Evolutionary conservation across 139 green algal genomes (phyloP).

Genomic region (Helicosporidium sp.): DNA sequence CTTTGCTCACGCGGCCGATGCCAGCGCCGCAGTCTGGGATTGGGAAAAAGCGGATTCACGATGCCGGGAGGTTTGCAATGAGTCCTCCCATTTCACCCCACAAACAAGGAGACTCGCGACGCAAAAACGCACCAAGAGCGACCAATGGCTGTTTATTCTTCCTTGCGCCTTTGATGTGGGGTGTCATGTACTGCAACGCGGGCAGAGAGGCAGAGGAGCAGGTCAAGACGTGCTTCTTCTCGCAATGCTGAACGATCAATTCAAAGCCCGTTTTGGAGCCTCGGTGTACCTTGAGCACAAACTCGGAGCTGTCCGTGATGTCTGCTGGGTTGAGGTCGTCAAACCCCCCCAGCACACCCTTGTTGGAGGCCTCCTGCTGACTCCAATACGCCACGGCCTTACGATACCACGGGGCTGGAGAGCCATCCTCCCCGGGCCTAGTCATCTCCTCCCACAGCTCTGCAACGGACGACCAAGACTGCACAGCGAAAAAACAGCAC

Average conservation of each 20-base stretch:
- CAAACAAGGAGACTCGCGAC: too few species aligned
- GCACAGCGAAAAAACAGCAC: too few species aligned
- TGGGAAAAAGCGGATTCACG: too few species aligned
- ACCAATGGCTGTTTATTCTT: conserved; percentile 18
- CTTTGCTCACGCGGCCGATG: conserved; percentile 65
- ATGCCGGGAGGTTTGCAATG: too few species aligned
- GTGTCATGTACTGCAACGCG: too few species aligned
- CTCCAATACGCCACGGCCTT: conserved; percentile 47
- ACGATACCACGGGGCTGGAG: conserved; percentile 25
- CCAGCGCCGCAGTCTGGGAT: conserved; percentile 72
- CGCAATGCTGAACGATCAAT: not conserved
- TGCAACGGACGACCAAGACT: too few species aligned
- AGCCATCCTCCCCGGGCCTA: not conserved
- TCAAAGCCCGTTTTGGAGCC: not conserved
- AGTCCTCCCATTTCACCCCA: too few species aligned
- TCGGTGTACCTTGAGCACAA: conserved; percentile 37
- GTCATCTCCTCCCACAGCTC: conserved; percentile 40
- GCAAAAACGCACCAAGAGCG: conserved; percentile 19
- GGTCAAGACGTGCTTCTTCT: not conserved
- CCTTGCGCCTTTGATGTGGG: too few species aligned
- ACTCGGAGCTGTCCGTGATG: conserved; percentile 43
- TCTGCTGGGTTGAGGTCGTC: conserved; percentile 55
- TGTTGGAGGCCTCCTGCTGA: conserved; percentile 31
- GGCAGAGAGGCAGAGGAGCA: too few species aligned
- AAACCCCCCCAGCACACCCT: conserved; percentile 71